Evolutionary conservation across 2,329 filamentous ascomycete species (phyloP), one percentile per base, ranked within the genome.

Genomic region (Arthrobotrys megalospora): DNA sequence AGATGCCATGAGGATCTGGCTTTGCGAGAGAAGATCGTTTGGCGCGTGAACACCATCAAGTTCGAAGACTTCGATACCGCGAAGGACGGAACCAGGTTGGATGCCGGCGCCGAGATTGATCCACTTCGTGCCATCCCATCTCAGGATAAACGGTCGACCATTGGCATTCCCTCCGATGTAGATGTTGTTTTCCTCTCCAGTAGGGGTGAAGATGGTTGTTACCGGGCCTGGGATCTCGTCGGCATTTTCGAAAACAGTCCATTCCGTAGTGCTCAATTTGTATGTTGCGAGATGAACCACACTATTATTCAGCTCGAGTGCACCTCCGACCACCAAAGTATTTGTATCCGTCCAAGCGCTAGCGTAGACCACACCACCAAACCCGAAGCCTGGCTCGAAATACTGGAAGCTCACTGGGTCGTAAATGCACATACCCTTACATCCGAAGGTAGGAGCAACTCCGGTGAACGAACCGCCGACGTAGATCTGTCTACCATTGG

Each of bases 341-440:
- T 89, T 90, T 79, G 90, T 88, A 79, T 88, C 91, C 7, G 90
- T 87, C 95, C 96, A 99, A 72, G 91, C 86, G 84, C 98, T 88
- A 28, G 88, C 86, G 75, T 90, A 88, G 43, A 95, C 91, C 21
- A 87, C 88, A 5, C 96, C 95, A 58, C 86, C 86, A 14, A 98
- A 84, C 71, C 89, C 90, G 52, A 88, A 89, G 7, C 93, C 94
- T 82, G 94, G 91, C 12, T 88, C 88, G 24, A 77, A 77, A 7
- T 77, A 77, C 3, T 88, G 87, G 6, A 89, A 86, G 1, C 90
- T 89, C 82, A 92, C 90, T 16, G 76, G 79, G 28, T 82, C 80
- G 85, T 92, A 97, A 76, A 91, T 86, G 85, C 96, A 99, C 24
- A 99, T 89, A 55, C 96, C 96, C 16, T 94, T 96, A 36, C 89